A percentile compares a stretch with the other conserved stretches of the same genome.
These are phyloP conservation scores for Colletotrichum sp. DNA, from an alignment of 2,329 filamentous ascomycete genomes.

Conservation along the genomic window DNA sequence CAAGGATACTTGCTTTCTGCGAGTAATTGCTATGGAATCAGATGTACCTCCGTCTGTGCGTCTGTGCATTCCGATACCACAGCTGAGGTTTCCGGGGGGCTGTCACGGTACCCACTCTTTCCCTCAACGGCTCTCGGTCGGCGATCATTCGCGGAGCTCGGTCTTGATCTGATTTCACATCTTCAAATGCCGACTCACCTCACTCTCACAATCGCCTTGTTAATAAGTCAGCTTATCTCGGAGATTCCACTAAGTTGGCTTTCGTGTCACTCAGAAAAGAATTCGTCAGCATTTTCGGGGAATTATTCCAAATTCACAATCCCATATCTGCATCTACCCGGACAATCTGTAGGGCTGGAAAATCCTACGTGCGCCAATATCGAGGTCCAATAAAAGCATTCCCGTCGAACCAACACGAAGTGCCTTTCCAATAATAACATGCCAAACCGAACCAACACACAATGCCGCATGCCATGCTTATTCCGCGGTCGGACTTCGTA, in stretches of 20 bases:
- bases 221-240: background rate
- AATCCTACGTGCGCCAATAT: background rate
- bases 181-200: background rate
- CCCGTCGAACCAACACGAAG: background rate
- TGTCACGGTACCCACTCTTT: background rate
- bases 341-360: background rate
- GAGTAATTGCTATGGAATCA: accelerated
- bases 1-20: background rate
- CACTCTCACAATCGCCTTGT: background rate
- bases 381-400: background rate
- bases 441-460: background rate
- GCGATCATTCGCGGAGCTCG: conserved; percentile 1
- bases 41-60: background rate
- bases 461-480: background rate
- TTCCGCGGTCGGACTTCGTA: accelerated
- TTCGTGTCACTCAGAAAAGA: background rate
- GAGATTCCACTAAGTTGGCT: background rate
- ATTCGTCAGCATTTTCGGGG: background rate
- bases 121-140: conserved; percentile 4
- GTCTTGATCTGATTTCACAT: background rate
- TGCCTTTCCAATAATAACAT: background rate
- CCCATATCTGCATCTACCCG: background rate
- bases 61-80: background rate
- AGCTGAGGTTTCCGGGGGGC: background rate
- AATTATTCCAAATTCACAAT: background rate